phyloP scores from a whole-genome alignment of 768 basidiomycete species.

The Pulveroboletus sp. region DNA sequence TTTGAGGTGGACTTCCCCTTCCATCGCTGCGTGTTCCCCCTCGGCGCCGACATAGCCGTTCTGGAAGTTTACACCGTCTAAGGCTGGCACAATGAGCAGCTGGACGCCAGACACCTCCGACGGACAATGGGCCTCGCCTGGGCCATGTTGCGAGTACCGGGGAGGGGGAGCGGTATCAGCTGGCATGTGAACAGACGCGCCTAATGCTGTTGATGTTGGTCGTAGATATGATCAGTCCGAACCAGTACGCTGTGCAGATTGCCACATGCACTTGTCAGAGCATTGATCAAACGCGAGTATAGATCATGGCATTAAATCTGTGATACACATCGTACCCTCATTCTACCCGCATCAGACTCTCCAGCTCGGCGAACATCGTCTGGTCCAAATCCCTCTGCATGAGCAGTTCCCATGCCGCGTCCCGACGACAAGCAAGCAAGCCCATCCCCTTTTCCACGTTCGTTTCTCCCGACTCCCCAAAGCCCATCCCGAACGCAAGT shows the following conservation, averaged over 20 bases:
- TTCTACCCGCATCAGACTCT: conserved; percentile 70
- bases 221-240: neutral
- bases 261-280: conserved; percentile 6
- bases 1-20: conserved; percentile 86
- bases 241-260: neutral
- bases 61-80: conserved; percentile 74
- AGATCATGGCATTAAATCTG: conserved; percentile 10
- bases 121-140: conserved; percentile 17
- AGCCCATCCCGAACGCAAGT: conserved; percentile 83
- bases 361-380: conserved; percentile 72
- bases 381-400: conserved; percentile 71
- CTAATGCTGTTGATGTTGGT: conserved; percentile 3
- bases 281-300: neutral
- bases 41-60: conserved; percentile 83
- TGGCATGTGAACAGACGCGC: conserved; percentile 16
- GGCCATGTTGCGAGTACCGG: conserved; percentile 52
- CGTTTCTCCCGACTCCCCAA: conserved; percentile 66
- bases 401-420: conserved; percentile 67
- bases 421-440: conserved; percentile 67
- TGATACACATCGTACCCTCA: conserved; percentile 24
- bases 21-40: conserved; percentile 76
- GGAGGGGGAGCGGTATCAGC: conserved; percentile 53
- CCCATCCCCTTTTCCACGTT: conserved; percentile 70
- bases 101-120: conserved; percentile 43
- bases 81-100: conserved; percentile 69